Conservation (phyloP, 225 moss, liverwort and hornwort species). For the Sphagnum tenellum region DNA sequence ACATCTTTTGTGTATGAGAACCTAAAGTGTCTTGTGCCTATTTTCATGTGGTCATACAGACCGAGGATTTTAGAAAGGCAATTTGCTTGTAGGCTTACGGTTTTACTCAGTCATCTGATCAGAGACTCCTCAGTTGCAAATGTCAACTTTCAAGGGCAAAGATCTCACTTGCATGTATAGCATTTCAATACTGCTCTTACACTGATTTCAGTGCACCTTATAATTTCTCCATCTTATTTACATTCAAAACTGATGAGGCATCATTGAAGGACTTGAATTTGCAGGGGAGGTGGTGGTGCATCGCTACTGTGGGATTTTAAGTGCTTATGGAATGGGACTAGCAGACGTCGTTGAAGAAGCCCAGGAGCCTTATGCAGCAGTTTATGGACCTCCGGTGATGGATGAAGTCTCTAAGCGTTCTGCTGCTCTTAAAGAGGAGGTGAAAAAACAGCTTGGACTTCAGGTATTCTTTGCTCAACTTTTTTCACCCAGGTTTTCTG, state of each 20-base stretch:
- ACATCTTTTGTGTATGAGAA: no score
- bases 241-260: background rate
- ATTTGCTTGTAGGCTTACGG: no score
- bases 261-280: background rate
- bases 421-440: conserved; percentile 31
- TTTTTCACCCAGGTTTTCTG: no score
- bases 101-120: no score
- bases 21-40: no score
- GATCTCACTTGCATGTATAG: no score
- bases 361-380: conserved; percentile 86
- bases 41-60: no score
- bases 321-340: conserved; percentile 98
- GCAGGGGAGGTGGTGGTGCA: conserved; percentile 79
- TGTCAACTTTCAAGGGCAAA: no score
- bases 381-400: conserved; percentile 53
- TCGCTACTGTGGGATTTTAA: conserved; percentile 88
- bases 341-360: conserved; percentile 99
- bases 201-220: no score
- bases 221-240: background rate
- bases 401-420: conserved; percentile 61
- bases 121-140: no score
- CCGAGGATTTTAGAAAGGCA: no score
- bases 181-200: no score
- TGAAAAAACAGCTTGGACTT: conserved; percentile 53
- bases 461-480: conserved; percentile 14